Base-by-base conservation (phyloP, 2,329 filamentous ascomycete species). In the Lachnellula arida region DNA sequence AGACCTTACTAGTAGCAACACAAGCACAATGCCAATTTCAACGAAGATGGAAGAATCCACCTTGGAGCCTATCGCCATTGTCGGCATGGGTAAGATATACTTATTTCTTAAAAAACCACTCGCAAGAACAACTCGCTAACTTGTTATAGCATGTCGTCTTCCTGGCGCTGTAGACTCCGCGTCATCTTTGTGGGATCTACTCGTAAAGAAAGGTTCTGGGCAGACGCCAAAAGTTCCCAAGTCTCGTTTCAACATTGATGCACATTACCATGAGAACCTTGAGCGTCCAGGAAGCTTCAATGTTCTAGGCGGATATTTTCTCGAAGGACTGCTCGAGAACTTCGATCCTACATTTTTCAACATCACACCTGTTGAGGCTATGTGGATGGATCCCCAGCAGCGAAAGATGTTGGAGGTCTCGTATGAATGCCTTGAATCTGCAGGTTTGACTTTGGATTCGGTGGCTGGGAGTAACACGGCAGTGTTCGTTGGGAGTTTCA, bases 71-170 rank as follows among this genome's bases (percentile, higher is more conserved):
- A 68, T 73, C 51, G 71, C 70, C 5, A 68, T 72, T 34, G 52
- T 64, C 44, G 70, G 70, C 50, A 71, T 72, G 69, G 67, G 69
- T 60, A 59, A 19, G 55, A 47, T n/a, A n/a, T n/a, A n/a, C n/a
- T n/a, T n/a, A n/a, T 19, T 19, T 19, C 19, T 19, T 19, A 19
- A 19, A 19, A 19, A 19, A 19, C 2, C 19, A 19, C 2, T 19
- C 19, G 19, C 19, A 19, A 19, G 19, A 19, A 19, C 19, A 19
- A 19, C 19, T 19, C 19, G 19, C 19, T 19, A 19, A 19, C 19
- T 19, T 19, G 19, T 19, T 19, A 19, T 17, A 60, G 58, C 49
- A 28, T 60, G 59, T 19, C 53, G 59, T 8, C 51, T 60, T 5
- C 56, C 59, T 15, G 59, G 59, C 17, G 53, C 40, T 42, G 49